Evolutionary conservation across 129 eudicot species (phyloP).

Genomic region (Logfia minima): DNA sequence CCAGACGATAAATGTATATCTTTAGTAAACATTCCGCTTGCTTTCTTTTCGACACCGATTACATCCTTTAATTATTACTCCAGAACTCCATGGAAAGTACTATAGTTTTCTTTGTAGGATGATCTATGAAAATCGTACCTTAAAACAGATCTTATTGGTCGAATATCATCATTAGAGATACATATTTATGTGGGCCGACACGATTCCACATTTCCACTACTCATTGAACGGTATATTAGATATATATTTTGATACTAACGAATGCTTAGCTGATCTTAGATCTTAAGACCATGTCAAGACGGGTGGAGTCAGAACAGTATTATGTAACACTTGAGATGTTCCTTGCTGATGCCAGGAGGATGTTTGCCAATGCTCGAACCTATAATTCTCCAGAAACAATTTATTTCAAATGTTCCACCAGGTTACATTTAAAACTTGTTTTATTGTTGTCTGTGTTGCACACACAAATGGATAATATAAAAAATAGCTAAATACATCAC

Average conservation of each 20-base stretch:
- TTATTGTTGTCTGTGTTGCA: neutral
- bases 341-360: slow-evolving; percentile 79
- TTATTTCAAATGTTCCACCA: slow-evolving; percentile 87
- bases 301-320: slow-evolving; percentile 90
- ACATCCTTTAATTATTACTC: neutral
- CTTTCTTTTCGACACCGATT: neutral
- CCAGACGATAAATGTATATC: neutral
- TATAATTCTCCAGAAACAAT: slow-evolving; percentile 93
- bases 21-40: neutral
- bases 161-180: no score
- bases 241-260: no score
- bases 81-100: neutral
- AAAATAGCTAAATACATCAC: neutral
- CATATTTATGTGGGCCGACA: no score
- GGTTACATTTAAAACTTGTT: slow-evolving; percentile 33
- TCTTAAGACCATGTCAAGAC: slow-evolving; percentile 81
- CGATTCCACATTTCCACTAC: no score
- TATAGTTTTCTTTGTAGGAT: neutral
- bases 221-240: no score
- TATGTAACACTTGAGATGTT: slow-evolving; percentile 95
- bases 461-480: neutral
- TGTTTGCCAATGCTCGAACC: slow-evolving; percentile 92
- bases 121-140: no score
- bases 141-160: no score
- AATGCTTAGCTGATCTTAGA: slow-evolving; percentile 41